phyloP scores from a whole-genome alignment of 2,329 filamentous ascomycete species.

The Herpotrichia juniperi region DNA sequence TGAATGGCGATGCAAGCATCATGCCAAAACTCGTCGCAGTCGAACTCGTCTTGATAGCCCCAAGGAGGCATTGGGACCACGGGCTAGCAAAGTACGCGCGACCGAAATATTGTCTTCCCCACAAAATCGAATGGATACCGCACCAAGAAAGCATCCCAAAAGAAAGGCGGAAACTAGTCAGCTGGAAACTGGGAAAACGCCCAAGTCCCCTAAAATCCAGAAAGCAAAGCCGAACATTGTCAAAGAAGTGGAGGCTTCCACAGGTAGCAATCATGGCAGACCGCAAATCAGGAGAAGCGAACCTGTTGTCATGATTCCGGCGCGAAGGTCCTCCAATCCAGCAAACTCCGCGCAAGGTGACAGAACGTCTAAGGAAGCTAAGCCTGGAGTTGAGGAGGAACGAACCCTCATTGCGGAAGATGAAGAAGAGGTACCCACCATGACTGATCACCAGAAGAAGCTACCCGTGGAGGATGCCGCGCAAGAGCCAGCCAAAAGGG shows the following conservation, averaged over 20 bases:
- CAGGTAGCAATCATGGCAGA: neutral
- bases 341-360: neutral
- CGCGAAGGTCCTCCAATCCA: neutral
- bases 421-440: neutral
- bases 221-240: neutral
- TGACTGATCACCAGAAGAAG: neutral
- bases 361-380: neutral
- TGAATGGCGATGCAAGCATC: constrained; percentile 8
- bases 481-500: neutral
- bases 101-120: neutral
- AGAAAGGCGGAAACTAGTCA: constrained; percentile 3
- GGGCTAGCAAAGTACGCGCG: no score
- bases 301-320: neutral
- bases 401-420: constrained; percentile 4
- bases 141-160: neutral
- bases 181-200: neutral
- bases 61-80: no score
- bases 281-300: neutral
- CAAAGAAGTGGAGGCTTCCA: neutral
- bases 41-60: no score
- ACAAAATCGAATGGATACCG: neutral
- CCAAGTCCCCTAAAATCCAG: constrained; percentile 10
- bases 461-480: neutral
- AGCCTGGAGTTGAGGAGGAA: constrained; percentile 1
- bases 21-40: constrained; percentile 4